Conservation (phyloP, 257 asterid genomes). For the Hygrophila difformis region DNA sequence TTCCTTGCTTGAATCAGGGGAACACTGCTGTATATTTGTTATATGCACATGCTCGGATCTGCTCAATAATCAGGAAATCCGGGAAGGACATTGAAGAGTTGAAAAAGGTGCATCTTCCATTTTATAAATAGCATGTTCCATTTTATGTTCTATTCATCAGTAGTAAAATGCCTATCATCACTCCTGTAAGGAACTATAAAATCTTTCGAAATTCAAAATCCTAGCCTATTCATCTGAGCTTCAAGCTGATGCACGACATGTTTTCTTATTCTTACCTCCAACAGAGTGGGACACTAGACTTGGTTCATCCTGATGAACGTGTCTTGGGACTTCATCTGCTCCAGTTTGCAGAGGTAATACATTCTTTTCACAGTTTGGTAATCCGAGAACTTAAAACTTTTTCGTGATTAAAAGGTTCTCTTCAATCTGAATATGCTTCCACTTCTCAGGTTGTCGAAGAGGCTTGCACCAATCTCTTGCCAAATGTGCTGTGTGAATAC, state of each 20-base stretch:
- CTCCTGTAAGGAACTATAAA: too few species aligned
- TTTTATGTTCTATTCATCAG: too few species aligned
- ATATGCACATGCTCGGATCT: constrained; percentile 96
- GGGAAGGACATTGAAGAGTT: constrained; percentile 74
- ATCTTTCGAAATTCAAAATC: too few species aligned
- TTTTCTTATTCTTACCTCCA: constrained; percentile 13
- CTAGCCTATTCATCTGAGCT: too few species aligned
- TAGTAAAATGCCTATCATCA: too few species aligned
- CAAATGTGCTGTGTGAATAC: constrained; percentile 72
- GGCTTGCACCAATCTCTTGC: constrained; percentile 59
- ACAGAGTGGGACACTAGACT: constrained; percentile 51
- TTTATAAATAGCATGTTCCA: too few species aligned
- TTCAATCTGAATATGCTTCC: background rate
- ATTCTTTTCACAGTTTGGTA: too few species aligned
- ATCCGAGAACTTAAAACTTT: too few species aligned
- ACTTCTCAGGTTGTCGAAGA: constrained; percentile 66
- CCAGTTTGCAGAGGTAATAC: constrained; percentile 73
- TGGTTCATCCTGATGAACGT: constrained; percentile 82
- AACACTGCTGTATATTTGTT: constrained; percentile 92
- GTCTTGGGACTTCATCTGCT: constrained; percentile 76
- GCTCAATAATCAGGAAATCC: constrained; percentile 90
- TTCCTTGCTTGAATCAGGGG: constrained; percentile 49
- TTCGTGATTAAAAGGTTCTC: too few species aligned
- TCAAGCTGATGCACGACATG: too few species aligned
- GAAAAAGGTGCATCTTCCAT: too few species aligned